A percentile compares a stretch with the other conserved stretches of the same genome.
These are phyloP conservation scores for Fusarium sp. DNA, from an alignment of 2,329 filamentous ascomycete species.

Conservation along the genomic window DNA sequence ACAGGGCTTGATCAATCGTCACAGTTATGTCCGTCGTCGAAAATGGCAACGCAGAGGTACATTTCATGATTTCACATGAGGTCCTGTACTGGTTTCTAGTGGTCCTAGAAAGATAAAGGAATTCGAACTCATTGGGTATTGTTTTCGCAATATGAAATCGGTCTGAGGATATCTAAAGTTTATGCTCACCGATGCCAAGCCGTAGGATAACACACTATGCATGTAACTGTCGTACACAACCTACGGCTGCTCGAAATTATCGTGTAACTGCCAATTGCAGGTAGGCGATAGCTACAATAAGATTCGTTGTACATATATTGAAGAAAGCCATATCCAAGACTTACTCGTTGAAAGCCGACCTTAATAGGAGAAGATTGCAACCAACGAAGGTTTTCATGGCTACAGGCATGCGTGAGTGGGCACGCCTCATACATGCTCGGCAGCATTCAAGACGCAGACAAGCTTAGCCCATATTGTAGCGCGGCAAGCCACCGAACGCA, in stretches of 20 bases:
- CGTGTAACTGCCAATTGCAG: slow-evolving; percentile 9
- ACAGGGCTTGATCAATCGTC: background rate
- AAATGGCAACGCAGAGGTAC: background rate
- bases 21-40: background rate
- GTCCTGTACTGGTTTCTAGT: background rate
- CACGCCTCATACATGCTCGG: slow-evolving; percentile 1
- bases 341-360: background rate
- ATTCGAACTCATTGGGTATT: slow-evolving; percentile 31
- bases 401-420: background rate
- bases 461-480: background rate
- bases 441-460: background rate
- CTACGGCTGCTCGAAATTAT: background rate
- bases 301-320: slow-evolving; percentile 1
- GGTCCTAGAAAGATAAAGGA: slow-evolving; percentile 38
- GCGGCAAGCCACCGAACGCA: background rate
- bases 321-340: background rate
- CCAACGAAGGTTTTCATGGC: background rate
- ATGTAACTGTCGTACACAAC: slow-evolving; percentile 16
- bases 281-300: slow-evolving; percentile 6
- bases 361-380: background rate
- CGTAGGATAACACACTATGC: slow-evolving; percentile 8
- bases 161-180: slow-evolving; percentile 25
- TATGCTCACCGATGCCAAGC: slow-evolving; percentile 33
- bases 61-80: slow-evolving; percentile 23
- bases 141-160: slow-evolving; percentile 11